Conservation (phyloP, 768 basidiomycete species). For the Russula abietina region DNA sequence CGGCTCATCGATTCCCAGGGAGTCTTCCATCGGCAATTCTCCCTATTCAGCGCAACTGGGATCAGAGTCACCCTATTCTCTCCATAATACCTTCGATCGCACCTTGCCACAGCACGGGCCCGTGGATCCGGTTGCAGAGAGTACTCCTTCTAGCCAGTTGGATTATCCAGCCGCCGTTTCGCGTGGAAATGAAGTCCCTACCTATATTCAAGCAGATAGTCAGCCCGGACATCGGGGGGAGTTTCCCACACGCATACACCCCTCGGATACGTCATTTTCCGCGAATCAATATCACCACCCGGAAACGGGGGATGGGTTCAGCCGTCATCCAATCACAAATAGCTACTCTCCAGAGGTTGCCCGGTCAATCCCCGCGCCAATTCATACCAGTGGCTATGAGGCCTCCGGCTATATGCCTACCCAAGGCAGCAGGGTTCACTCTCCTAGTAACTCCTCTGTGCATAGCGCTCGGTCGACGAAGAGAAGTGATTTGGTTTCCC, state of each 20-base stretch:
- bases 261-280: background rate
- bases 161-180: background rate
- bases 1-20: background rate
- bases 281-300: background rate
- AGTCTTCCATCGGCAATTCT: background rate
- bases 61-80: constrained; percentile 1
- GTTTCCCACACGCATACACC: background rate
- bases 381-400: background rate
- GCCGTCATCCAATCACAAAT: background rate
- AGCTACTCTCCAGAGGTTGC: background rate
- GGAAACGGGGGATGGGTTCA: background rate
- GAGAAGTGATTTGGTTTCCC: constrained; percentile 12
- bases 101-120: background rate
- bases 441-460: constrained; percentile 17
- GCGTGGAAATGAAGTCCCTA: background rate
- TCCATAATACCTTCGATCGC: background rate
- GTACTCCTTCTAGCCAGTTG: background rate
- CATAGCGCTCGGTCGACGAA: constrained; percentile 15
- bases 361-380: constrained; percentile 6
- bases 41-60: constrained; percentile 1
- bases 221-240: background rate
- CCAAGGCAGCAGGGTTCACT: constrained; percentile 15
- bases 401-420: background rate
- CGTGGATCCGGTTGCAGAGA: background rate
- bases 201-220: background rate